Conservation (phyloP, 164 flowering plant species). For the Warburgia ugandensis region DNA sequence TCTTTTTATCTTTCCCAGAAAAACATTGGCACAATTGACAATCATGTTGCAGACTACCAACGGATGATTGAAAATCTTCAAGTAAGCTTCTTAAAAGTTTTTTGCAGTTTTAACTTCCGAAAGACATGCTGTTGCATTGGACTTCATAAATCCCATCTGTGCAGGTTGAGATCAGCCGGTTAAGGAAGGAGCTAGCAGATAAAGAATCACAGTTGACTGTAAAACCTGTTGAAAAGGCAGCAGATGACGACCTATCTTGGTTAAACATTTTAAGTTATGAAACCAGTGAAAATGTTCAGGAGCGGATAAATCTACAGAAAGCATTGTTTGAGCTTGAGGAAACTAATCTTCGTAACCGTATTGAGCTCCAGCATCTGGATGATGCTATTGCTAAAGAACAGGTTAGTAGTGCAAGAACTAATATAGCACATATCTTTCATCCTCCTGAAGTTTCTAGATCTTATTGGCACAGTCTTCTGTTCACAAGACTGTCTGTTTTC, state of each 20-base stretch:
- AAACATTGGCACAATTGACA: slow-evolving; percentile 79
- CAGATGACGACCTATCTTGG: slow-evolving; percentile 76
- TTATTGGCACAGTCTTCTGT: too few relatives aligned
- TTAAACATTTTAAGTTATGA: slow-evolving; percentile 69
- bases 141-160: slow-evolving; percentile 1
- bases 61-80: slow-evolving; percentile 89
- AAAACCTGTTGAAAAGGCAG: slow-evolving; percentile 61
- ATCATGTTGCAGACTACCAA: slow-evolving; percentile 86
- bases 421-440: background rate
- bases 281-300: slow-evolving; percentile 88
- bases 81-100: slow-evolving; percentile 28
- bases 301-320: slow-evolving; percentile 81
- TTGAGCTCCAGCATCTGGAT: slow-evolving; percentile 83
- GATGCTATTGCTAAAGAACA: slow-evolving; percentile 75
- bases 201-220: slow-evolving; percentile 69
- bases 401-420: slow-evolving; percentile 28
- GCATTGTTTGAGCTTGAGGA: slow-evolving; percentile 90
- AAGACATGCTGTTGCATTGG: background rate
- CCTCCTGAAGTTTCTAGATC: background rate
- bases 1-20: slow-evolving; percentile 35
- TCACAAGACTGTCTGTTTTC: too few relatives aligned
- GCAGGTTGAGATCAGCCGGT: slow-evolving; percentile 68
- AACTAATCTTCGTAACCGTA: slow-evolving; percentile 63
- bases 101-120: background rate
- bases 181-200: slow-evolving; percentile 69